These are phyloP conservation scores for Aspergillus bertholletiae DNA, from an alignment of 495 filamentous ascomycete species.

Conservation along the genomic window DNA sequence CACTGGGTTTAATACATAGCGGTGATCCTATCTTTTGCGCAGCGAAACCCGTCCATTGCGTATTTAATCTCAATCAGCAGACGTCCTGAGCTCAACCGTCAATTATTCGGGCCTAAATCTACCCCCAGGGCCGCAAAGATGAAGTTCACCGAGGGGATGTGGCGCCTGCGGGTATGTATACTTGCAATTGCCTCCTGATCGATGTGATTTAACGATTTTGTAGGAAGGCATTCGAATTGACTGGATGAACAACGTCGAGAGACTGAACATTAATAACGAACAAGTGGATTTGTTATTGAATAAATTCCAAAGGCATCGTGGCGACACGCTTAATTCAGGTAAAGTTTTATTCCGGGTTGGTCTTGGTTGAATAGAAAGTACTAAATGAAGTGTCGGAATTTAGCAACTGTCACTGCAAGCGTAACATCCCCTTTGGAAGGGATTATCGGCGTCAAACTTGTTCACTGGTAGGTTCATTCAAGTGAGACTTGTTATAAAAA, in stretches of 20 bases:
- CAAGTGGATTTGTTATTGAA: conserved; percentile 37
- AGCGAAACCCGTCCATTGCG: neutral
- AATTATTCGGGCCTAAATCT: too few species aligned
- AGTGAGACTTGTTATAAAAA: neutral
- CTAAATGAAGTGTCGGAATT: neutral
- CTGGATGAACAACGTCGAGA: conserved; percentile 48
- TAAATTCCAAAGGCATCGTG: conserved; percentile 44
- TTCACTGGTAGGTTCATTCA: conserved; percentile 55
- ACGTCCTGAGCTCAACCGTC: too few species aligned
- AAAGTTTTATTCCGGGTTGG: conserved; percentile 17
- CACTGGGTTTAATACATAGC: neutral
- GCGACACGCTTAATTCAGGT: conserved; percentile 57
- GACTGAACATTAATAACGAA: conserved; percentile 31
- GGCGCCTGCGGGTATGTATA: conserved; percentile 32
- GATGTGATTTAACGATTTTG: conserved; percentile 5
- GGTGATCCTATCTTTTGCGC: neutral
- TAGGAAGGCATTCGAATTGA: conserved; percentile 41
- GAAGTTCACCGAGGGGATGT: conserved; percentile 48
- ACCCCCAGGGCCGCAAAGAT: conserved; percentile 20
- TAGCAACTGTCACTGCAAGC: conserved; percentile 27
- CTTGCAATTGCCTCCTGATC: neutral
- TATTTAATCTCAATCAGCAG: too few species aligned
- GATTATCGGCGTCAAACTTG: conserved; percentile 58
- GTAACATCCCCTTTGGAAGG: conserved; percentile 56
- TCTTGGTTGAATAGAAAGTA: neutral